phyloP scores from a whole-genome alignment of 805 yeast species.

The Candida verbasci region DNA sequence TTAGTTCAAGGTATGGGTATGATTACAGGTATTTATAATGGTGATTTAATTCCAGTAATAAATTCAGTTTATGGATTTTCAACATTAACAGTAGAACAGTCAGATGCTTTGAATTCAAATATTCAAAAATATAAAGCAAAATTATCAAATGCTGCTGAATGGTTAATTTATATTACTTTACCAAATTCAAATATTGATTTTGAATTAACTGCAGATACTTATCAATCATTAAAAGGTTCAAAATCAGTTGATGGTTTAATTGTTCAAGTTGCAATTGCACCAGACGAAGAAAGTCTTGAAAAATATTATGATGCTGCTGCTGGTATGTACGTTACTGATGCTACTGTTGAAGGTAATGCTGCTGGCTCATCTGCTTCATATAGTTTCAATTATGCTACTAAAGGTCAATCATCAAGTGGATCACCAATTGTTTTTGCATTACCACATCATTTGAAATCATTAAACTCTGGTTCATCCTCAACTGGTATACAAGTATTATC shows the following conservation, averaged over 20 bases:
- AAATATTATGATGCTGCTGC: conserved; percentile 59
- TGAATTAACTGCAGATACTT: conserved; percentile 24
- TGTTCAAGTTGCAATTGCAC: conserved; percentile 34
- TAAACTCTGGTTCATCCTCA: conserved; percentile 23
- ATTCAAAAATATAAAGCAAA: conserved; percentile 51
- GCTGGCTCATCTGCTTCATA: conserved; percentile 47
- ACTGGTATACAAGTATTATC: conserved; percentile 44
- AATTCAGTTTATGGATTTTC: conserved; percentile 22
- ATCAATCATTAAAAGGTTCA: conserved; percentile 41
- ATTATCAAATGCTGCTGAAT: conserved; percentile 52
- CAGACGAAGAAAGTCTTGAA: conserved; percentile 22
- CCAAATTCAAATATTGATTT: conserved; percentile 30
- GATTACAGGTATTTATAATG: conserved; percentile 58
- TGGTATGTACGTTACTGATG: conserved; percentile 58
- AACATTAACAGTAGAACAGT: conserved; percentile 19
- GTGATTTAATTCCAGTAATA: conserved; percentile 45
- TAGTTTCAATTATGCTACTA: conserved; percentile 43
- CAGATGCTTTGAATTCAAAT: conserved; percentile 29
- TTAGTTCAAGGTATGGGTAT: conserved; percentile 82
- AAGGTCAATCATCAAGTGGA: conserved; percentile 46
- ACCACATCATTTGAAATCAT: conserved; percentile 48
- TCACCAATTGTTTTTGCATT: conserved; percentile 46
- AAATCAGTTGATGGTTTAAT: conserved; percentile 43
- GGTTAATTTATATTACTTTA: conserved; percentile 63
- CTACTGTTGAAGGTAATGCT: conserved; percentile 43